A percentile compares a stretch with the other conserved stretches of the same genome.
Evolutionary conservation across 2,329 filamentous ascomycete genomes (phyloP).

Genomic region (Claviceps paspali): DNA sequence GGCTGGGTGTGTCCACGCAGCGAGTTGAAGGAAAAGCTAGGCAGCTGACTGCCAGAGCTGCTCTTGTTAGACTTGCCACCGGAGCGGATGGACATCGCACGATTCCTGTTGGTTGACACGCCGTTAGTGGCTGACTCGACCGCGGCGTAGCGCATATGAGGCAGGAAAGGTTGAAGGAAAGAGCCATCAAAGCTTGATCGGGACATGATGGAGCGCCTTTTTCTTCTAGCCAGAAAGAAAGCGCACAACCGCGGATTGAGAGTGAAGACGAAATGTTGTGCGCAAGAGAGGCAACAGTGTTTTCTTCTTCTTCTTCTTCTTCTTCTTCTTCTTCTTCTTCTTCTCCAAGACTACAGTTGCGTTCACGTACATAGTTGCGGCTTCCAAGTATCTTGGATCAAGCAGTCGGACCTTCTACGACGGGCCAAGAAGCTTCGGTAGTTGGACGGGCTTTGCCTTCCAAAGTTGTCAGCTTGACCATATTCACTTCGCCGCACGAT

Average conservation of each 20-base stretch:
- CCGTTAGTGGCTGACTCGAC: constrained; percentile 15
- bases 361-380: constrained; percentile 6
- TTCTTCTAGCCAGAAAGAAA: background rate
- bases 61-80: constrained; percentile 36
- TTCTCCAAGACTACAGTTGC: background rate
- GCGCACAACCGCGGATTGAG: background rate
- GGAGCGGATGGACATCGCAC: constrained; percentile 58
- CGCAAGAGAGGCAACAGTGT: too few species aligned
- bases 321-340: too few species aligned
- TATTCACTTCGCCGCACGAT: too few species aligned
- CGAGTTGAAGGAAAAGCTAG: constrained; percentile 73
- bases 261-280: too few species aligned
- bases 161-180: constrained; percentile 9
- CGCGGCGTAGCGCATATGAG: constrained; percentile 8
- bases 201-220: constrained; percentile 13
- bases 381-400: constrained; percentile 2
- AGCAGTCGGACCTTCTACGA: background rate
- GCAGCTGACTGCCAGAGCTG: constrained; percentile 24
- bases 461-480: background rate
- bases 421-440: background rate
- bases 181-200: constrained; percentile 18
- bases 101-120: constrained; percentile 40
- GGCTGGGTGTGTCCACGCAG: constrained; percentile 75
- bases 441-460: background rate
- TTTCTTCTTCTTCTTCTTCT: too few species aligned